phyloP scores from a whole-genome alignment of 805 yeast genomes.

The Cyberlindnera samutprakarnensis region DNA sequence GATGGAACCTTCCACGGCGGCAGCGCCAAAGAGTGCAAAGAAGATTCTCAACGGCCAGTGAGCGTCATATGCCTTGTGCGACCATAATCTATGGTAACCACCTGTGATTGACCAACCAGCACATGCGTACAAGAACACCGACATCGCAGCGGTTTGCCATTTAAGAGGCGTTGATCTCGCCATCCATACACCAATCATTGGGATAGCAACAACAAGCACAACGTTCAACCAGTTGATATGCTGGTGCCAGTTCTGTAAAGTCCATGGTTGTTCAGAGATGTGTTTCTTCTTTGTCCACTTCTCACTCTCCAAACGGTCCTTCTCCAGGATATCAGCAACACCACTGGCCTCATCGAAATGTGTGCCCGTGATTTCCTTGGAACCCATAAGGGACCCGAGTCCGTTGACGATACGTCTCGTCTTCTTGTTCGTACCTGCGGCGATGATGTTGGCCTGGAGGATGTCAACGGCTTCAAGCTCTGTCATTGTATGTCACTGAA shows the following conservation, averaged over 20 bases:
- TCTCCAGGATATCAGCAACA: conserved; percentile 37
- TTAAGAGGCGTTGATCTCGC: conserved; percentile 42
- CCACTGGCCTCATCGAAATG: conserved; percentile 55
- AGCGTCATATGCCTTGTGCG: conserved; percentile 69
- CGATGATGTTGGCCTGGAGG: conserved; percentile 65
- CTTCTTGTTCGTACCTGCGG: conserved; percentile 73
- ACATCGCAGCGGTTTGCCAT: conserved; percentile 15
- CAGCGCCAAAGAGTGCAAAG: conserved; percentile 74
- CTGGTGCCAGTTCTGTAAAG: conserved; percentile 58
- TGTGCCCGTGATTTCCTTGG: conserved; percentile 60
- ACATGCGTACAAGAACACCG: conserved; percentile 43
- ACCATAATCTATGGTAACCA: conserved; percentile 76
- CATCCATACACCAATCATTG: conserved; percentile 42
- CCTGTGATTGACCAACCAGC: conserved; percentile 77
- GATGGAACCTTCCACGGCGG: conserved; percentile 77
- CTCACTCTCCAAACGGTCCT: conserved; percentile 33
- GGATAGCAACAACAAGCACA: conserved; percentile 54
- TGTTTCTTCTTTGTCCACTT: conserved; percentile 38
- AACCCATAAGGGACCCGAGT: conserved; percentile 76
- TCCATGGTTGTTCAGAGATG: conserved; percentile 77
- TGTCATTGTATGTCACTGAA: conserved; percentile 2
- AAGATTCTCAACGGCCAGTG: conserved; percentile 52
- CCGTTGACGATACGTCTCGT: conserved; percentile 71
- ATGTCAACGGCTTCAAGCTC: conserved; percentile 41
- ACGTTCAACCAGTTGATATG: conserved; percentile 78